Percentiles rank a stretch among this genome's conserved stretches.
Conservation (phyloP, 805 yeast species). For the Candida sonorensis region DNA sequence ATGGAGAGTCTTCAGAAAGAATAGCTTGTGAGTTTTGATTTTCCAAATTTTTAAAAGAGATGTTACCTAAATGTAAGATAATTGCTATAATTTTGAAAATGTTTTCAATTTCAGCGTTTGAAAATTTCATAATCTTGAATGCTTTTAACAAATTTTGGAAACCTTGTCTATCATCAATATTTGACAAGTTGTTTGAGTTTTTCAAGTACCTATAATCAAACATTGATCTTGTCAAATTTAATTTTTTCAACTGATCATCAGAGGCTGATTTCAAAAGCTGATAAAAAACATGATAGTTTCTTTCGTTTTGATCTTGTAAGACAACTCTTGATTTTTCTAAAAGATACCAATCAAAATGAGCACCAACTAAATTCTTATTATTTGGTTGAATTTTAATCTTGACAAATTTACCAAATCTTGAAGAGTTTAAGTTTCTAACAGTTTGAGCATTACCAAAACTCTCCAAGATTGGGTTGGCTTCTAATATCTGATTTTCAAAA, state of each 20-base stretch:
- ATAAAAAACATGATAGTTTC: constrained; percentile 92
- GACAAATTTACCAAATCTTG: constrained; percentile 94
- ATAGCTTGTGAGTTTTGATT: constrained; percentile 66
- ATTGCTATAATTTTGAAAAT: constrained; percentile 66
- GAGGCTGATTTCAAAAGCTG: constrained; percentile 71
- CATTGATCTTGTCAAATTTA: constrained; percentile 34
- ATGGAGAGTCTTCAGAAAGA: constrained; percentile 44
- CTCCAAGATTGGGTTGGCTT: constrained; percentile 93
- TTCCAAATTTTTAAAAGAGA: constrained; percentile 58
- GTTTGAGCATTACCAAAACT: constrained; percentile 98
- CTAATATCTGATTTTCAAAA: constrained; percentile 80
- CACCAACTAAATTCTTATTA: constrained; percentile 69
- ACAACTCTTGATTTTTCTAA: constrained; percentile 92
- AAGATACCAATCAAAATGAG: constrained; percentile 90
- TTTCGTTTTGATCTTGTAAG: constrained; percentile 63
- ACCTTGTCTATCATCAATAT: constrained; percentile 70
- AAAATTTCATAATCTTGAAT: constrained; percentile 67
- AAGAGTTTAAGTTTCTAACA: constrained; percentile 85
- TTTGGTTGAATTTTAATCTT: constrained; percentile 64
- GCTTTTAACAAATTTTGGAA: constrained; percentile 59
- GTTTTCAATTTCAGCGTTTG: constrained; percentile 42
- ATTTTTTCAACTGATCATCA: constrained; percentile 37
- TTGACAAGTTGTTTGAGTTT: constrained; percentile 48
- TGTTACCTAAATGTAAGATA: constrained; percentile 80
- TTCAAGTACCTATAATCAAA: constrained; percentile 54